Evolutionary conservation across 306 rosid genomes (phyloP), one percentile per base, ranked within the genome.

Genomic region (Adenanthera pavonina): DNA sequence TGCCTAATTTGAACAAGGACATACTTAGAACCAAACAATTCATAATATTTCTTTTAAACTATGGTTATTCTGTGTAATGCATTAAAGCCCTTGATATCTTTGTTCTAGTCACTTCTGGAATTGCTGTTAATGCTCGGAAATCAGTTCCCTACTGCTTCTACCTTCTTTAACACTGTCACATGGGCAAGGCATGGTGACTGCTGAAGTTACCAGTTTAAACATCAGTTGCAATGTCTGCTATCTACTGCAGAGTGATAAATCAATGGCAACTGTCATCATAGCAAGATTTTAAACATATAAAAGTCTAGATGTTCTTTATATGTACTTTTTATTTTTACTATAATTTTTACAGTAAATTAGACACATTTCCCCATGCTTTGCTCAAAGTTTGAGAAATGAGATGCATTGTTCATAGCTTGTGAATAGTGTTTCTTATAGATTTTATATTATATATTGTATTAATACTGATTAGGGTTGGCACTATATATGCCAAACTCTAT

Each of bases 201-300:
- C 48, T 35, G 71, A 81, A 82, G 54, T 78, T 64, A 62, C 35
- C 74, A 36, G 51, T 72, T 34, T 73, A 51, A 53, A 56, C 71
- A 54, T 56, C 41, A 19, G 75, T 38, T 11, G 40, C 13, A 57
- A 20, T 7, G 30, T 54, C 30, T 17, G 30, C 61, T 30, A 54
- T 54, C 61, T 54, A 30, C 72, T 69, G 40, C 41, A 51, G 17
- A 76, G 66, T 43, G 54, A 69, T 70, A 69, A 49, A 60, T 44
- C 65, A 70, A 41, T 41, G 59, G 49, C 69, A 78, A 57, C 71
- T 71, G 44, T 72, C 75, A 40, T 56, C 57, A 38, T 40, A 13
- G 36, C 71, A 47, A n/a, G 20, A 75, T 82, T 82, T 75, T 75
- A 14, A 67, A 68, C 53, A 34, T 57, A 20, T 61, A 56, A 69